Evolutionary conservation across 2,329 filamentous ascomycete genomes (phyloP), one percentile per base, ranked within the genome.

Genomic region (Arthrobotrys sinensis): DNA sequence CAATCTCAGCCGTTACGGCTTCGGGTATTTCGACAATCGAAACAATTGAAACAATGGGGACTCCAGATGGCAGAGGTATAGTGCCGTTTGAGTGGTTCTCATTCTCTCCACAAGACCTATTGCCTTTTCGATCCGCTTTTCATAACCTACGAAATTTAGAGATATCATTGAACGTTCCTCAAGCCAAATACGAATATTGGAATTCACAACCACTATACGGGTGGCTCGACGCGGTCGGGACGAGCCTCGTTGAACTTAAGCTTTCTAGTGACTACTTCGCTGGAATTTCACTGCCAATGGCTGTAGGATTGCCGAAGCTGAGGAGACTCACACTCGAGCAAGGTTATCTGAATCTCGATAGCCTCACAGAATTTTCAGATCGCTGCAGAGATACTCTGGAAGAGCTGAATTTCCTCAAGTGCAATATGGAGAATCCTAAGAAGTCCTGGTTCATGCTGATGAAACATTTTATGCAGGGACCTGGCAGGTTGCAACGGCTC

Each of bases 381-480:
- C 12, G 14, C 14, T 66, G 45, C 34, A 32, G 45, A 43, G 38
- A 34, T 7, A 38, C 32, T 32, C 46, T 66, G 3, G 52, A 38
- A 10, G 63, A 66, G 21, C 19, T 66, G 10, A 53, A 28, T 10
- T 66, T 66, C 34, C 52, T 48, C 10, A 46, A 66, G 36, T 66
- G 63, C 40, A 24, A 52, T 40, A 46, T 66, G n/a, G 63, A 66
- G 16, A 66, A 66, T 32, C 63, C 63, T 16, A 66, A 66, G n/a
- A 48, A 28, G 8, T 46, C 50, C 19, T 66, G 63, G 63, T 52
- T 57, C 16, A 19, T 46, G 21, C 45, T 68, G n/a, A 14, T 68
- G 14, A 68, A 40, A 57, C 48, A 68, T 12, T 24, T 66, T 16
- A 60, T 19, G 40, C 28, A 52, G 10, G 36, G 36, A 38, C 55